These are phyloP conservation scores for Rosellinia necatrix DNA, from an alignment of 2,329 filamentous ascomycete genomes.

Conservation along the genomic window DNA sequence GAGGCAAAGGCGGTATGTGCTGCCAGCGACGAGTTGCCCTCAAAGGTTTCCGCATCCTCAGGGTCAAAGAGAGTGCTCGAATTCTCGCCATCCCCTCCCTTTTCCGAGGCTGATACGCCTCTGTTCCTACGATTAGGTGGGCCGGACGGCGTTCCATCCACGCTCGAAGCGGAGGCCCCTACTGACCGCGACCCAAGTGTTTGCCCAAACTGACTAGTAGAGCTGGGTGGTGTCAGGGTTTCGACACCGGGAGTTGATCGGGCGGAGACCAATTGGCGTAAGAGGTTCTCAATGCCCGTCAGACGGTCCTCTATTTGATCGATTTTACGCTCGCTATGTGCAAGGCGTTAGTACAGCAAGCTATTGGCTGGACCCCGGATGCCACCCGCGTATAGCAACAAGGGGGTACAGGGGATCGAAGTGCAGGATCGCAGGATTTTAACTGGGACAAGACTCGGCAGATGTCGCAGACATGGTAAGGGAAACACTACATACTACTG, in stretches of 20 bases:
- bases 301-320: constrained; percentile 47
- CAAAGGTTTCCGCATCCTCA: constrained; percentile 52
- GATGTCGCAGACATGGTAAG: background rate
- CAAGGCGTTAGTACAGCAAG: constrained; percentile 4
- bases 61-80: constrained; percentile 55
- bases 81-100: constrained; percentile 36
- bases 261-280: constrained; percentile 39
- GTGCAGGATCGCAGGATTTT: background rate
- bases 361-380: background rate
- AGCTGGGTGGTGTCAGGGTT: background rate
- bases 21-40: constrained; percentile 51
- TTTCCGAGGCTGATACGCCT: constrained; percentile 38
- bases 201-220: background rate
- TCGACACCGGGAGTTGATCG: constrained; percentile 4
- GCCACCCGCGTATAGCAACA: too few species aligned
- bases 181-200: background rate
- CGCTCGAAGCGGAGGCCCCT: background rate
- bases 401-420: background rate
- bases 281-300: constrained; percentile 44
- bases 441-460: background rate
- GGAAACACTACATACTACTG: constrained; percentile 60
- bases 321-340: constrained; percentile 56
- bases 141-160: constrained; percentile 7
- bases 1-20: constrained; percentile 54
- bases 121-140: constrained; percentile 40